These are phyloP conservation scores for Dendrobium officinale DNA, from an alignment of 106 monocot genomes.

Conservation along the genomic window DNA sequence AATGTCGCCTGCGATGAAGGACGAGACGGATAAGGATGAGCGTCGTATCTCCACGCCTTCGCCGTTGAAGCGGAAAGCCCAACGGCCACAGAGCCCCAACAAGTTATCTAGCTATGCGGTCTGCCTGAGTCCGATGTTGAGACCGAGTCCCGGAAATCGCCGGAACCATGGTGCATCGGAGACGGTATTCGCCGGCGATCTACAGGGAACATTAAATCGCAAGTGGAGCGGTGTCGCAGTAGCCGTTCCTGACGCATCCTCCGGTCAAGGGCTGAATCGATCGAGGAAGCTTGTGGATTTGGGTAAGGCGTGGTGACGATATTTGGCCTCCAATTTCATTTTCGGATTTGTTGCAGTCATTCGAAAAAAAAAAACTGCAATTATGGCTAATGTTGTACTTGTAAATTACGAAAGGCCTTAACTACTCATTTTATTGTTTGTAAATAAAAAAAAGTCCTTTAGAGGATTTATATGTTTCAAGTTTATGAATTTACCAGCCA, in stretches of 20 bases:
- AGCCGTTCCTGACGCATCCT: not conserved
- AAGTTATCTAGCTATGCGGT: constrained; percentile 30
- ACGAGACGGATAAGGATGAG: constrained; percentile 10
- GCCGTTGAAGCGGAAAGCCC: constrained; percentile 19
- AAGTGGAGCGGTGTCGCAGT: constrained; percentile 8
- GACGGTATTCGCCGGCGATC: constrained; percentile 14
- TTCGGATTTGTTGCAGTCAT: too few species aligned
- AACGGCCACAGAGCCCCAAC: constrained; percentile 5
- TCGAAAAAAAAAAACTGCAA: too few species aligned
- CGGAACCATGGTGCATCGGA: constrained; percentile 23
- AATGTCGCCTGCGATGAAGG: constrained; percentile 25
- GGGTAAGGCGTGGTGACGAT: constrained; percentile 39
- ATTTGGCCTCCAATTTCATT: not conserved
- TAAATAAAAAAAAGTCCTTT: too few species aligned
- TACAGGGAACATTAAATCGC: constrained; percentile 4
- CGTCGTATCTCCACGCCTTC: constrained; percentile 29
- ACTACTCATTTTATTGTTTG: too few species aligned
- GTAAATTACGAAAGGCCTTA: too few species aligned
- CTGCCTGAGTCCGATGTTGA: constrained; percentile 53
- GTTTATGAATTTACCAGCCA: too few species aligned
- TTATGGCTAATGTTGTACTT: too few species aligned
- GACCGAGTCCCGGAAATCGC: constrained; percentile 27
- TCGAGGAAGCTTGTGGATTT: constrained; percentile 60
- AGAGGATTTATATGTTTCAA: too few species aligned
- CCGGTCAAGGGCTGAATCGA: constrained; percentile 25